Percentiles rank a stretch among this genome's conserved stretches.
These are phyloP conservation scores for Symbiodinium pilosum DNA, from an alignment of 73 alveolate species.

Conservation along the genomic window DNA sequence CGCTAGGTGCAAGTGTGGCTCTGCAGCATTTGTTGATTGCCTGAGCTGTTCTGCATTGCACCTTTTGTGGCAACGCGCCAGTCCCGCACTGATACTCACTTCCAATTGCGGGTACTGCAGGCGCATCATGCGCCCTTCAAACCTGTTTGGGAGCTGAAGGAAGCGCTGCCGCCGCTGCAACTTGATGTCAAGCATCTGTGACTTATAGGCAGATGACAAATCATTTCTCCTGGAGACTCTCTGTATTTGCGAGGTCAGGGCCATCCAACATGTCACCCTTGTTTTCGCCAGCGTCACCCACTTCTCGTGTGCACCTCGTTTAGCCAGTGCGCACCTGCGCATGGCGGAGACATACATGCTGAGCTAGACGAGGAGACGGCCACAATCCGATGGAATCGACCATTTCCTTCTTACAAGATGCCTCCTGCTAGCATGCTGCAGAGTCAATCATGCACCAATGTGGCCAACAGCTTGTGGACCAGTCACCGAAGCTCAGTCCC, in stretches of 20 bases:
- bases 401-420: not conserved
- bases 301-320: not conserved
- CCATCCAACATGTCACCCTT: not conserved
- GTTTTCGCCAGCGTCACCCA: not conserved
- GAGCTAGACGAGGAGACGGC: no score
- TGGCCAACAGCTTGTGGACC: no score
- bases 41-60: not conserved
- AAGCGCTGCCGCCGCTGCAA: not conserved
- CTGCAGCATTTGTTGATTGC: not conserved
- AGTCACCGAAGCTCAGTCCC: slow-evolving; percentile 10
- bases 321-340: no score
- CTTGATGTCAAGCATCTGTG: not conserved
- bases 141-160: slow-evolving; percentile 17
- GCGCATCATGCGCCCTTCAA: not conserved
- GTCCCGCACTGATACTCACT: no score
- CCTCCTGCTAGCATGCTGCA: not conserved
- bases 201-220: no score
- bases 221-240: no score
- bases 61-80: not conserved
- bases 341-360: no score
- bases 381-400: not conserved
- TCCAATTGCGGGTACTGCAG: no score
- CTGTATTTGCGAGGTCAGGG: not conserved
- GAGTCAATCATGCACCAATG: no score
- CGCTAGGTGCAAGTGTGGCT: not conserved